Base-by-base conservation (phyloP, 1,284 basidiomycete genomes). In the Malassezia psittaci region DNA sequence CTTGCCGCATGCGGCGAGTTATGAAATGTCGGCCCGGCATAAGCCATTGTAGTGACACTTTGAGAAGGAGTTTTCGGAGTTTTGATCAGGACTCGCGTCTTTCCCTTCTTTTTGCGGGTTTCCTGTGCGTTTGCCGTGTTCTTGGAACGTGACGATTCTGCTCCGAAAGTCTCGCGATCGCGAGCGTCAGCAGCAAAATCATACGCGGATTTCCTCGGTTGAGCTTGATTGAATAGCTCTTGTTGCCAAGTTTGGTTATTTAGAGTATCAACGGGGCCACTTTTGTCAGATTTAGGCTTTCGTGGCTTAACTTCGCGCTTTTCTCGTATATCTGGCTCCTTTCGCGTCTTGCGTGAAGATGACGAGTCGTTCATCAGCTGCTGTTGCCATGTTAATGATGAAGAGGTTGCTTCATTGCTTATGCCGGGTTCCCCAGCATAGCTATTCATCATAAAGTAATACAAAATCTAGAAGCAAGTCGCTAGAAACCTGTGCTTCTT, bases 81-180 rank as follows among this genome's bases (percentile, higher is more conserved):
- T 21, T 45, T 50, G 7, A 19, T n/a, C 15, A 49, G 35, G 3
- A 4, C n/a, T 29, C 36, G 11, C 5, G 21, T 33, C n/a, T 52
- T 44, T 21, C 12, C 33, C 21, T 42, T 32, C 19, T 24, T 36
- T 36, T 48, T 49, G 0, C 47, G 48, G 34, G 41, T 47, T 12
- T 55, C 48, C 12, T 42, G 40, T 24, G 44, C 39, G 12, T 16
- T 19, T 16, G 43, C 35, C 1, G 42, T 34, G 10, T 12, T 32
- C 13, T 5, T 19, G 12, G 21, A 29, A 5, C 29, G 34, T 12
- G 5, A 2, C 6, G 21, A 38, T 5, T 18, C 47, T 12, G 9
- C 47, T 3, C 55, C 55, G 47, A 57, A 57, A 16, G 55, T 57
- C 32, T 57, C 45, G 12, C 35, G 41, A 18, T 57, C 55, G n/a